These are phyloP conservation scores for Bombardia bombarda DNA, from an alignment of 495 filamentous ascomycete genomes.

Conservation along the genomic window DNA sequence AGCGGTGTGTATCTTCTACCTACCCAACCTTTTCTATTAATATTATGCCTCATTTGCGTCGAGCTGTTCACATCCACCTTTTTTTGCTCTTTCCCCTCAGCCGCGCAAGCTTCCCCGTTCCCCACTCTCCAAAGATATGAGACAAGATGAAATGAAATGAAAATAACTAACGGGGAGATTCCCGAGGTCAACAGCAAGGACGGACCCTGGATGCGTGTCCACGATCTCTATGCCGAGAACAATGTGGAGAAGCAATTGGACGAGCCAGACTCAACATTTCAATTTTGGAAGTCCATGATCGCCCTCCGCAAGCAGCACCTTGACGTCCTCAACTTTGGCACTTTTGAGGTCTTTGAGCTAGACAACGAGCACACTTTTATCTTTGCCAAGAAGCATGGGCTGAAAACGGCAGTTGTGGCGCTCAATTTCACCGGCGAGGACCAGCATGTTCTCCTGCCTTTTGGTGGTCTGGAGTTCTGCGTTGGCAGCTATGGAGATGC, in stretches of 20 bases:
- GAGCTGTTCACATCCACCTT: too few species aligned
- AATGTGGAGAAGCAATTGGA: slow-evolving; percentile 45
- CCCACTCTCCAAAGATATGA: too few species aligned
- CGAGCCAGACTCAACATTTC: slow-evolving; percentile 24
- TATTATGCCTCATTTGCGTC: neutral
- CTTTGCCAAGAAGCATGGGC: too few species aligned
- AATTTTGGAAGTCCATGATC: slow-evolving; percentile 40
- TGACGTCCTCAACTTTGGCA: slow-evolving; percentile 40
- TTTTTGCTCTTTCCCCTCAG: too few species aligned
- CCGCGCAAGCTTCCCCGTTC: too few species aligned
- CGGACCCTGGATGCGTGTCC: slow-evolving; percentile 50
- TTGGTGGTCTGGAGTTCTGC: slow-evolving; percentile 10
- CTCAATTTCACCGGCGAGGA: slow-evolving; percentile 27
- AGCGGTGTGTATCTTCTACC: too few species aligned
- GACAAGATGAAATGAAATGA: too few species aligned
- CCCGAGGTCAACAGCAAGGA: too few species aligned
- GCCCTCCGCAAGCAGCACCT: slow-evolving; percentile 30
- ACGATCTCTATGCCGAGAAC: slow-evolving; percentile 40
- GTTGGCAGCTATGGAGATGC: slow-evolving; percentile 20
- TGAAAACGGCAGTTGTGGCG: too few species aligned
- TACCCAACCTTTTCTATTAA: too few species aligned
- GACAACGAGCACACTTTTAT: too few species aligned
- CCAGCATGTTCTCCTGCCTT: slow-evolving; percentile 15
- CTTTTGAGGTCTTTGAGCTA: slow-evolving; percentile 26
- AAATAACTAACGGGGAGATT: too few species aligned